Conservation (phyloP, 352 stramenopile species). For the Phytophthora colocasiae region DNA sequence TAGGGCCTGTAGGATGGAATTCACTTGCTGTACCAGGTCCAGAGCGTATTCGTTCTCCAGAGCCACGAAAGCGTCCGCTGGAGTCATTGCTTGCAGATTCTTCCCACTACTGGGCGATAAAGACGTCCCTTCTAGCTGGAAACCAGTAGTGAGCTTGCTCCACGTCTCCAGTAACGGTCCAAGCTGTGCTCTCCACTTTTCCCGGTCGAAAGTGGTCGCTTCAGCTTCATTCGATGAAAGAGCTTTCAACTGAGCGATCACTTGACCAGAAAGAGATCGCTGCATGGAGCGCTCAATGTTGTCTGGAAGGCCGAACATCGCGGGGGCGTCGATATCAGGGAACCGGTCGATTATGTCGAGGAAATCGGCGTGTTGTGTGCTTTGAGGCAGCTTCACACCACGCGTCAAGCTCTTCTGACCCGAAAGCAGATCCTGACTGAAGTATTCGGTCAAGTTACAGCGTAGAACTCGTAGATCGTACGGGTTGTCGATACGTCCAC, state of each 20-base stretch:
- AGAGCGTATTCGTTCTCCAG: slow-evolving; percentile 90
- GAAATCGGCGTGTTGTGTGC: slow-evolving; percentile 67
- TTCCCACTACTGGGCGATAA: slow-evolving; percentile 25
- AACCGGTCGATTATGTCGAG: slow-evolving; percentile 78
- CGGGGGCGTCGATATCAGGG: slow-evolving; percentile 76
- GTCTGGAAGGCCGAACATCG: slow-evolving; percentile 92
- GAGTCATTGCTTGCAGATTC: slow-evolving; percentile 62
- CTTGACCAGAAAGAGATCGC: slow-evolving; percentile 79
- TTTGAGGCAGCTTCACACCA: slow-evolving; percentile 79
- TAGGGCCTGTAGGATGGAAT: slow-evolving; percentile 70
- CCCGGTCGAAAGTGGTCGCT: slow-evolving; percentile 88
- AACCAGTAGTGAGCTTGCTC: slow-evolving; percentile 78
- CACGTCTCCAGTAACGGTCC: slow-evolving; percentile 92
- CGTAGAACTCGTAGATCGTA: slow-evolving; percentile 93
- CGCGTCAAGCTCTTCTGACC: slow-evolving; percentile 68
- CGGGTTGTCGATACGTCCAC: slow-evolving; percentile 93
- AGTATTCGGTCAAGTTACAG: slow-evolving; percentile 89
- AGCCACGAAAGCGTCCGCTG: slow-evolving; percentile 90
- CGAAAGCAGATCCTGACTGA: slow-evolving; percentile 79
- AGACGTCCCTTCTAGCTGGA: slow-evolving; percentile 53
- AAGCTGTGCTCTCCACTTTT: slow-evolving; percentile 91
- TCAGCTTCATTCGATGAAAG: slow-evolving; percentile 74
- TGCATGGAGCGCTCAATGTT: slow-evolving; percentile 96
- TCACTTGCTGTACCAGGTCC: slow-evolving; percentile 76
- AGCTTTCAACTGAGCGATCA: slow-evolving; percentile 90